Conservation (phyloP, 495 filamentous ascomycete genomes). For the Bathelium albidoporum region DNA sequence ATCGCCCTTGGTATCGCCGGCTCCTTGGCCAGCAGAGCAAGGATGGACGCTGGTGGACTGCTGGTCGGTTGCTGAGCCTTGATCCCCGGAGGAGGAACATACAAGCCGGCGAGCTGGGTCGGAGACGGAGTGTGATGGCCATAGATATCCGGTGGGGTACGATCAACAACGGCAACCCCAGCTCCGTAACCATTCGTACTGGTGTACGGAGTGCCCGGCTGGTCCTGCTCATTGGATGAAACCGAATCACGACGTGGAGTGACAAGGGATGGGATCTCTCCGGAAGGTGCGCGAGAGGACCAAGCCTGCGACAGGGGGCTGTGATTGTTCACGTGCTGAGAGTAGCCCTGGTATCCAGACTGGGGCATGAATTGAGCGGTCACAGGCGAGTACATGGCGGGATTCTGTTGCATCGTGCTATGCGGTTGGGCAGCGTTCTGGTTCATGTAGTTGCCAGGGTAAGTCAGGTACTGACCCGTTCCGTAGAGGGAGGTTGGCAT, state of each 20-base stretch:
- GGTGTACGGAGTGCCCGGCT: slow-evolving; percentile 46
- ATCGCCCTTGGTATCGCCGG: slow-evolving; percentile 83
- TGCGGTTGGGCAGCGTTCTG: slow-evolving; percentile 19
- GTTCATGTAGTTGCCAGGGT: slow-evolving; percentile 23
- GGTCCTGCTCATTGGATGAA: slow-evolving; percentile 57
- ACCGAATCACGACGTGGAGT: slow-evolving; percentile 34
- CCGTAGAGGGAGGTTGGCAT: slow-evolving; percentile 24
- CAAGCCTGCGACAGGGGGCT: slow-evolving; percentile 31
- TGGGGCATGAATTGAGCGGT: slow-evolving; percentile 24
- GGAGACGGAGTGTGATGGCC: slow-evolving; percentile 47
- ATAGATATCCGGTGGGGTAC: slow-evolving; percentile 40
- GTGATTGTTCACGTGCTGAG: slow-evolving; percentile 26
- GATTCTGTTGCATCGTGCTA: slow-evolving; percentile 16
- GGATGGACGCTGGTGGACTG: slow-evolving; percentile 47
- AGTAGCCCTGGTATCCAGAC: slow-evolving; percentile 24
- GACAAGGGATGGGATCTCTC: slow-evolving; percentile 35
- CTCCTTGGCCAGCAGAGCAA: slow-evolving; percentile 59
- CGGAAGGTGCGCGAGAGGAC: slow-evolving; percentile 29
- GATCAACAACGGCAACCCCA: slow-evolving; percentile 49
- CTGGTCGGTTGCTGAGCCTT: slow-evolving; percentile 43
- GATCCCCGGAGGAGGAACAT: slow-evolving; percentile 38
- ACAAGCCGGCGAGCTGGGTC: slow-evolving; percentile 41
- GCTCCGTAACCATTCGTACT: slow-evolving; percentile 38
- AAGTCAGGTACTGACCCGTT: slow-evolving; percentile 13
- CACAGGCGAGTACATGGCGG: slow-evolving; percentile 27